Evolutionary conservation across 1,284 basidiomycete genomes (phyloP).

Genomic region (Rhodotorula sp.): DNA sequence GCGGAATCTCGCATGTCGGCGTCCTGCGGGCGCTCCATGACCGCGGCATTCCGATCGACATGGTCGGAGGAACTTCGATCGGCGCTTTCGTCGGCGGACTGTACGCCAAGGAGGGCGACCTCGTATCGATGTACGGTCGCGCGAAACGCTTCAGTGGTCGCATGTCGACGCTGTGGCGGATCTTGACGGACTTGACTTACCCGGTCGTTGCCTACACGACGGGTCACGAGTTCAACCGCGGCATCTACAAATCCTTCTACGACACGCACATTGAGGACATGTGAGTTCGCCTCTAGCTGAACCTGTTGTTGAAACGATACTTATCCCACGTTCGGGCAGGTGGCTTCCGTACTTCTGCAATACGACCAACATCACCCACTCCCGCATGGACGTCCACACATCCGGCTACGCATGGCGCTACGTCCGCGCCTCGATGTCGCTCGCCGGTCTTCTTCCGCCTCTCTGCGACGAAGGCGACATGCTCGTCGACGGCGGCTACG

Average conservation of each 20-base stretch:
- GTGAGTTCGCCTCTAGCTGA: slow-evolving; percentile 16
- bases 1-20: slow-evolving; percentile 90
- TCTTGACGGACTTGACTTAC: slow-evolving; percentile 93
- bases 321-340: slow-evolving; percentile 43
- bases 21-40: slow-evolving; percentile 89
- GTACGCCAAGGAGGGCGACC: slow-evolving; percentile 89
- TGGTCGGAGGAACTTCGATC: slow-evolving; percentile 74
- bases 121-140: slow-evolving; percentile 79
- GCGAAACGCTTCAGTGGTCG: slow-evolving; percentile 86
- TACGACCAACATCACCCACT: slow-evolving; percentile 97
- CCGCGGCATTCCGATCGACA: slow-evolving; percentile 87
- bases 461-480: slow-evolving; percentile 88
- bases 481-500: slow-evolving; percentile 88
- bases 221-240: slow-evolving; percentile 82
- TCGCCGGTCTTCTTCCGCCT: slow-evolving; percentile 91
- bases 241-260: slow-evolving; percentile 84
- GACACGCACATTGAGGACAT: slow-evolving; percentile 82
- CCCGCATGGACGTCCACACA: slow-evolving; percentile 94
- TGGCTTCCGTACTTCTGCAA: slow-evolving; percentile 99
- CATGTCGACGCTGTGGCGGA: slow-evolving; percentile 92
- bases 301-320: neutral
- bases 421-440: slow-evolving; percentile 91
- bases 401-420: slow-evolving; percentile 51
- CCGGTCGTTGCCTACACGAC: slow-evolving; percentile 97
- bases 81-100: slow-evolving; percentile 92